Conservation (phyloP, 2,329 filamentous ascomycete species). For the Apiospora sp. region DNA sequence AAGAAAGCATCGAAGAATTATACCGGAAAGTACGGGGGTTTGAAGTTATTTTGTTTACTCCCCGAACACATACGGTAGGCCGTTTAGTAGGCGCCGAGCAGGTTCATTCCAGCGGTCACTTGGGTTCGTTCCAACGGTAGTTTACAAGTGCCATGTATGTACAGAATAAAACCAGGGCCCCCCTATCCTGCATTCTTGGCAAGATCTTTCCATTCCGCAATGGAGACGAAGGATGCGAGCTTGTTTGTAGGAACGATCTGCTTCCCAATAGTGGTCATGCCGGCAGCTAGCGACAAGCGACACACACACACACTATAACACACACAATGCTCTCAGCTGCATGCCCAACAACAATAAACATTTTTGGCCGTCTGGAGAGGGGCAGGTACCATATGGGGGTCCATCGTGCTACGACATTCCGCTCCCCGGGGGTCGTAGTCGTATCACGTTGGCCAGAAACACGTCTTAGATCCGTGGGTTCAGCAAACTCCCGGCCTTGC, state of each 20-base stretch:
- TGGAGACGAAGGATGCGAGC: conserved; percentile 11
- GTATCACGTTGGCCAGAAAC: conserved; percentile 12
- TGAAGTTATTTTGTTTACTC: too few species aligned
- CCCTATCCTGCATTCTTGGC: conserved; percentile 20
- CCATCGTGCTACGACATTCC: conserved; percentile 17
- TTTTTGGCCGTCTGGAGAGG: not conserved
- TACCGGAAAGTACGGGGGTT: too few species aligned
- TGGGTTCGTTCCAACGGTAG: not conserved
- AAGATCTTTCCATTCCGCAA: not conserved
- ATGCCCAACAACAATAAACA: not conserved
- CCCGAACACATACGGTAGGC: too few species aligned
- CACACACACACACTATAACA: not conserved
- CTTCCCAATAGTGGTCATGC: not conserved
- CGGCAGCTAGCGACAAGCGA: not conserved
- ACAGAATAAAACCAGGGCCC: not conserved
- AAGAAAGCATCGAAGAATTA: too few species aligned
- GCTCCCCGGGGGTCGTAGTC: conserved; percentile 1
- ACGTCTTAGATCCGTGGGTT: conserved; percentile 18
- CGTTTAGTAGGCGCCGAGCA: too few species aligned
- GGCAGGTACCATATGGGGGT: conserved; percentile 2
- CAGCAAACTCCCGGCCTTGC: conserved; percentile 14
- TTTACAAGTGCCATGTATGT: not conserved
- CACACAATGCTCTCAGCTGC: not conserved
- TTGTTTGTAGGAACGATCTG: conserved; percentile 12
- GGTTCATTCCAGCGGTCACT: too few species aligned